Evolutionary conservation across 1,284 basidiomycete genomes (phyloP), one percentile per base, ranked within the genome.

Genomic region (Psilocybe mexicana): DNA sequence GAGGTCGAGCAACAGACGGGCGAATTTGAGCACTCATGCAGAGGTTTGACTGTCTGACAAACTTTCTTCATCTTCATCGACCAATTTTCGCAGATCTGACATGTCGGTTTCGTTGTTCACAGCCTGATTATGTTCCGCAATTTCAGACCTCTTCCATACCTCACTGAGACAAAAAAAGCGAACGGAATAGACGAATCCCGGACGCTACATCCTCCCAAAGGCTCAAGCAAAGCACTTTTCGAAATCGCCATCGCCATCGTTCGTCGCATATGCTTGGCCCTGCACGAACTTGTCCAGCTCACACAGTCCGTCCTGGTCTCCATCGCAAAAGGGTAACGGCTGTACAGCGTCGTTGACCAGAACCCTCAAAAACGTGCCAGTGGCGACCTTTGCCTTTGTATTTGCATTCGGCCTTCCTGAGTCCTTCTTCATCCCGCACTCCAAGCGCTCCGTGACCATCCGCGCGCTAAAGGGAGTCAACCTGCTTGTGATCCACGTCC

Each of bases 341-440:
- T 88, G 86, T 6, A 88, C 63, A 3, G 78, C 85, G 63, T 92
- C 87, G 59, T 90, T 87, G 57, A 87, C 85, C 45, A 87, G 71
- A 58, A 88, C 79, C 66, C 87, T 77, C 47, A 89, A 84, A 70
- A 73, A 85, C 65, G 73, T 77, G 18, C 54, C 55, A 57, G 11
- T 47, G 54, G 30, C 26, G 26, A 24, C 30, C 45, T 59, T 70
- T 59, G 69, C 46, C 65, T 57, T 42, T 59, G 58, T 61, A 18
- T 18, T 6, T n/a, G 11, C 42, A 40, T 45, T 18, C 18, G 18
- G 18, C 18, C 18, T 18, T 18, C 18, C 18, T 18, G 18, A 18
- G 18, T 18, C 18, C 18, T 18, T 18, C 18, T 18, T 18, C 18
- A 18, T 18, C 18, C 18, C 10, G 14, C 88, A 90, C 11, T 57